These are phyloP conservation scores for Neoarthrinium moseri DNA, from an alignment of 2,329 filamentous ascomycete species.

Conservation along the genomic window DNA sequence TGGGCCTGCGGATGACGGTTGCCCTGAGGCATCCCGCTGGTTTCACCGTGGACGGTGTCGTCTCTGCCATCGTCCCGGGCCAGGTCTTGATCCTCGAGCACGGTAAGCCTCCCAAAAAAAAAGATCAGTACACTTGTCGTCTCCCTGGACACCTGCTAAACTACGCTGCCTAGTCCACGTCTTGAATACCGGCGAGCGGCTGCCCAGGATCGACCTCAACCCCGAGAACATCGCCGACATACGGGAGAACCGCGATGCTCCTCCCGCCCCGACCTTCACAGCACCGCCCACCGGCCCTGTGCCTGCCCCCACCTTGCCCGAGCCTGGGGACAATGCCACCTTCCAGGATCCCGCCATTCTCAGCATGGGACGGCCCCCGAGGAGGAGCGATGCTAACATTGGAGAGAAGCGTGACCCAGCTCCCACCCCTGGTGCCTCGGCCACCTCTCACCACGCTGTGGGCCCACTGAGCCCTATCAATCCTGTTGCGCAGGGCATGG, in stretches of 20 bases:
- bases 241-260: conserved; percentile 1
- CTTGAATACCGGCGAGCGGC: conserved; percentile 10
- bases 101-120: neutral
- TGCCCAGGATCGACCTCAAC: conserved; percentile 7
- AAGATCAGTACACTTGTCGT: neutral
- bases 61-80: conserved; percentile 9
- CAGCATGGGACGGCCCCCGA: conserved; percentile 54
- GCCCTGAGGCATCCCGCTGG: conserved; percentile 8
- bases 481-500: conserved; percentile 1
- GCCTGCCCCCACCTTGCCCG: conserved; percentile 17
- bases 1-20: conserved; percentile 13
- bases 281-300: conserved; percentile 15
- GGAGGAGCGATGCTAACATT: conserved; percentile 25
- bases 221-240: conserved; percentile 26
- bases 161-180: conserved; percentile 9
- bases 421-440: conserved; percentile 23
- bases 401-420: conserved; percentile 30
- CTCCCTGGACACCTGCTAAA: too few species aligned
- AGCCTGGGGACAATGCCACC: conserved; percentile 25
- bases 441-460: conserved; percentile 9
- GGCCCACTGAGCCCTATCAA: neutral
- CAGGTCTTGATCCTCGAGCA: conserved; percentile 10
- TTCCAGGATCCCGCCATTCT: conserved; percentile 85
- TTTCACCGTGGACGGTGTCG: conserved; percentile 10
- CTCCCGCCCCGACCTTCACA: conserved; percentile 1